Base-by-base conservation (phyloP, 2,329 filamentous ascomycete genomes). In the Torrubiella hemipterigena region DNA sequence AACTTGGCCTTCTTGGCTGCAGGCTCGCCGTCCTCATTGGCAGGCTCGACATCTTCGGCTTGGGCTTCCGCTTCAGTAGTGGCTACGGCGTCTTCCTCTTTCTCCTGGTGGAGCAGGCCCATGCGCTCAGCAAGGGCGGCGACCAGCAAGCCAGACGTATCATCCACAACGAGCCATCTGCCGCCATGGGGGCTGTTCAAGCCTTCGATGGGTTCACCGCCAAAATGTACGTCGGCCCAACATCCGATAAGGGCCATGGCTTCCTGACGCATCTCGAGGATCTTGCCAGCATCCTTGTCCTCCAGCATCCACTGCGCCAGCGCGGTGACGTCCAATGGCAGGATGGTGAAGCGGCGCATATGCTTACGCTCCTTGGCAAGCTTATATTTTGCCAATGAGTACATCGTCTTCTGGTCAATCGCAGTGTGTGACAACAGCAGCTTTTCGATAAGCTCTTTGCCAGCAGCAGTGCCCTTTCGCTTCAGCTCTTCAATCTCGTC, bases 321-420 rank as follows among this genome's bases (percentile, higher is more conserved):
- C 40, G 75, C 68, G 1, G 77, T 68, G 11, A 93, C 75, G 48
- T 95, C 86, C 43, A 96, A 59, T 1, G 89, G 89, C 31, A 93
- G 55, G 2, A 91, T 73, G 0, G 81, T 84, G 48, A 98, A 96
- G 10, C 86, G 69, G 46, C 81, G 78, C 40, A 96, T 70, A 52
- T 93, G 96, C 57, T 98, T 98, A 51, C 79, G 87, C 41, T 83
- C 81, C 61, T 98, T 98, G 27, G 93, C 68, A 13, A 96, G 63
- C 48, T 91, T 94, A 58, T 98, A 98, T 55, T 98, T 98, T 26
- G 89, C 87, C 35, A 95, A 64, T 3, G 86, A 93, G 49, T 93
- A 98, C 1, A 77, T 69, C 0, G 91, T 96, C 66, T 98, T 98
- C 59, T 96, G 81, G 43, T 93, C 86, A 26, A 98, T 69, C 2